Percentiles rank a stretch among this genome's conserved stretches.
phyloP scores from a whole-genome alignment of 495 filamentous ascomycete genomes.

The Lophium mytilinum region DNA sequence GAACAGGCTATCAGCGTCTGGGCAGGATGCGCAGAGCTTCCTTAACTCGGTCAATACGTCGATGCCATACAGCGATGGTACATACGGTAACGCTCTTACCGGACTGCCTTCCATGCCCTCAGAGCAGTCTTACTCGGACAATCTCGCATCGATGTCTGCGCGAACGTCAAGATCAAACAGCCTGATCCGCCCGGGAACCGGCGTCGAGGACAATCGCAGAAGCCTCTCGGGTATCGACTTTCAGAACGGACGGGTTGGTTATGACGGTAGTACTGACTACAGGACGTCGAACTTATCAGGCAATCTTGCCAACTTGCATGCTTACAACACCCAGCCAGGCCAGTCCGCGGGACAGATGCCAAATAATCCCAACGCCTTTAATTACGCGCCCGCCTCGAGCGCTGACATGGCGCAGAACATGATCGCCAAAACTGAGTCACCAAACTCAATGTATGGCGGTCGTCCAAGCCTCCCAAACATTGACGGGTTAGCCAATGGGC shows the following conservation, averaged over 20 bases:
- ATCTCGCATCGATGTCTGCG: conserved; percentile 20
- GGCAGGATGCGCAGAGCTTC: conserved; percentile 12
- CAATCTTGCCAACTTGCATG: conserved; percentile 9
- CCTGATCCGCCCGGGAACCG: conserved; percentile 19
- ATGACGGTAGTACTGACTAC: conserved; percentile 13
- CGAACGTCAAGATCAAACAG: conserved; percentile 26
- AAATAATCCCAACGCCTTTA: conserved; percentile 6
- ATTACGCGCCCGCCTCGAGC: conserved; percentile 4
- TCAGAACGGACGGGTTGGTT: conserved; percentile 10
- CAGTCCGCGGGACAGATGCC: conserved; percentile 2
- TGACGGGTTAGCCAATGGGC: conserved; percentile 11
- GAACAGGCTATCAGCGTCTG: conserved; percentile 15
- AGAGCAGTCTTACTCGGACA: conserved; percentile 13
- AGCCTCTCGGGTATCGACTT: conserved; percentile 21
- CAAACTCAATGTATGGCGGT: conserved; percentile 8
- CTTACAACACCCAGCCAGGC: conserved; percentile 11
- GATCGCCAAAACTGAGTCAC: conserved; percentile 15
- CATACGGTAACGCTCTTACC: conserved; percentile 11
- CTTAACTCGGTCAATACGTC: conserved; percentile 16
- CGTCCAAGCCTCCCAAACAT: conserved; percentile 21
- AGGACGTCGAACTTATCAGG: conserved; percentile 2
- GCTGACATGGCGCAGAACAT: conserved; percentile 14
- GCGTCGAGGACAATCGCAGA: conserved; percentile 21
- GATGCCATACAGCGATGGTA: conserved; percentile 11
- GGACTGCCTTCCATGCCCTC: conserved; percentile 13